Evolutionary conservation across 768 basidiomycete species (phyloP), one percentile per base, ranked within the genome.

Genomic region (Phylloporus sp.): DNA sequence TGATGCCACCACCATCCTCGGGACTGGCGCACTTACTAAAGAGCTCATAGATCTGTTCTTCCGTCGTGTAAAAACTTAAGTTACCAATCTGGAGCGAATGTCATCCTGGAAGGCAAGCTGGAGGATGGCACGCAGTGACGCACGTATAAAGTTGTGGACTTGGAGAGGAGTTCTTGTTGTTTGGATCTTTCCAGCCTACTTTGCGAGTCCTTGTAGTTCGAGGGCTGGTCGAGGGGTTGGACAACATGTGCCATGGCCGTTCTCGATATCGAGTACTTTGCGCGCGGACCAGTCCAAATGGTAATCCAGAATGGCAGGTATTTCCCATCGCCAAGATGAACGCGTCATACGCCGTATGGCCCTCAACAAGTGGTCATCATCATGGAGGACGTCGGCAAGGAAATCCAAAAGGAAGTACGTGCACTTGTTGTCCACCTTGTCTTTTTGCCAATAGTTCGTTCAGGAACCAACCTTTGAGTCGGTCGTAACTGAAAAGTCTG

Each of bases 151-250:
- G 95, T 97, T 23, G 85, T 84, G 6, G 92, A 93, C 64, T 85
- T 89, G 38, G 80, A 68, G 34, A 97, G 82, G n/a, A 91, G 66
- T 8, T 92, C 86, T 59, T 85, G 80, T 65, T 95, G 92, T 57
- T 70, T 85, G 59, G 81, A 77, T 56, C 88, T 78, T 73, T 97
- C 88, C 47, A 93, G 73, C 49, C 86, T 81, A 34, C 79, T 76
- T 71, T 95, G 89, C 13, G 91, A 95, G 72, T 99, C 95, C 68
- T 94, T 92, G 74, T 99, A 99, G 69, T 93, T 92, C 6, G 94
- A 97, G 41, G 94, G 95, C 69, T 92, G 88, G 73, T 97, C 95
- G 59, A 97, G 79, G 29, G 86, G 71, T 26, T 79, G 64, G 42
- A 95, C 86, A 60, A 95, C 85, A 76, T 95, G 86, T 38, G 94